phyloP scores from a whole-genome alignment of 139 green algal species.

The Chlorella ohadii region DNA sequence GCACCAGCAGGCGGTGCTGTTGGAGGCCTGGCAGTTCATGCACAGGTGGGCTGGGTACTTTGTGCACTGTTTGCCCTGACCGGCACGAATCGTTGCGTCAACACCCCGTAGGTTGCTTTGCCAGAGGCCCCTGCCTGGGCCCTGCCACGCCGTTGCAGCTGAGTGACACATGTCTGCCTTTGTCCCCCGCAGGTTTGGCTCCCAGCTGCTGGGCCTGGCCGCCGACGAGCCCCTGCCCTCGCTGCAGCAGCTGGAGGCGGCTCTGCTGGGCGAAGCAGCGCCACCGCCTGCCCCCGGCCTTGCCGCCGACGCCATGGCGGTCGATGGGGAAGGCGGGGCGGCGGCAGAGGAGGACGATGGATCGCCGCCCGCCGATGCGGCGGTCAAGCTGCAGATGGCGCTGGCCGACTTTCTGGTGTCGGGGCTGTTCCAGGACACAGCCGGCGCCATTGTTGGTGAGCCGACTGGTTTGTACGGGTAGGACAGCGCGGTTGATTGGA shows the following conservation, averaged over 20 bases:
- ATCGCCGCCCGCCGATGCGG: slow-evolving; percentile 15
- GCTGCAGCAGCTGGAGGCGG: slow-evolving; percentile 41
- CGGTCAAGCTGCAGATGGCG: slow-evolving; percentile 32
- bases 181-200: slow-evolving; percentile 44
- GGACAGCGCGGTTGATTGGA: too few relatives aligned
- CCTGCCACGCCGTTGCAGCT: not conserved
- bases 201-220: slow-evolving; percentile 58
- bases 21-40: slow-evolving; percentile 66
- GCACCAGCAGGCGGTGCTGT: slow-evolving; percentile 36
- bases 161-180: too few relatives aligned
- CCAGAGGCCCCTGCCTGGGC: too few relatives aligned
- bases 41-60: not conserved
- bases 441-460: slow-evolving; percentile 21
- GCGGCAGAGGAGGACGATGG: not conserved
- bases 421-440: slow-evolving; percentile 48
- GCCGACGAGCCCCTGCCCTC: slow-evolving; percentile 23
- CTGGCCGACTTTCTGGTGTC: slow-evolving; percentile 58
- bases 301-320: not conserved
- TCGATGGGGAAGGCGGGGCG: not conserved
- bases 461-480: not conserved
- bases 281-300: not conserved
- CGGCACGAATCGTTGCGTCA: too few relatives aligned
- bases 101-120: too few relatives aligned
- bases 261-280: slow-evolving; percentile 1
- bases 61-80: too few relatives aligned